Evolutionary conservation across 257 asterid species (phyloP).

Genomic region (Jacaranda copaia): DNA sequence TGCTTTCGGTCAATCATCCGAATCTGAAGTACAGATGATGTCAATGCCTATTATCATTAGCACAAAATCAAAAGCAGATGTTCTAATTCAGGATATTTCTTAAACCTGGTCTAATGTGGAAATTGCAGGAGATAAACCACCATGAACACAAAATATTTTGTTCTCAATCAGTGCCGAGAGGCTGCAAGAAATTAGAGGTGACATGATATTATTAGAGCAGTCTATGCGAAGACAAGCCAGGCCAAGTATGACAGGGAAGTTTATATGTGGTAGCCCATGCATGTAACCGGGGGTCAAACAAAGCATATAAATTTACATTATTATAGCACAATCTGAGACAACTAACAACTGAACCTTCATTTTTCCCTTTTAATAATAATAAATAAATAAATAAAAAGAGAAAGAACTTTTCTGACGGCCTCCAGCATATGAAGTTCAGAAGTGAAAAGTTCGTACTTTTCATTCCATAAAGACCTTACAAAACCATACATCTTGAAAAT

Average conservation of each 20-base stretch:
- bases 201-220: slow-evolving; percentile 28
- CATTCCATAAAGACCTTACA: slow-evolving; percentile 23
- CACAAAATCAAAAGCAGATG: not conserved
- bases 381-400: no score
- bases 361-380: not conserved
- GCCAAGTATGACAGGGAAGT: no score
- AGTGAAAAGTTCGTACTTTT: slow-evolving; percentile 1
- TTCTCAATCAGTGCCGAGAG: slow-evolving; percentile 95
- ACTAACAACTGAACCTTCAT: slow-evolving; percentile 9
- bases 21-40: slow-evolving; percentile 56
- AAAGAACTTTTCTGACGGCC: no score
- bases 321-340: slow-evolving; percentile 17
- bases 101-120: slow-evolving; percentile 92
- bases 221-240: no score
- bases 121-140: slow-evolving; percentile 95
- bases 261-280: no score
- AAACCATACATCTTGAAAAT: slow-evolving; percentile 28
- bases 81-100: slow-evolving; percentile 16
- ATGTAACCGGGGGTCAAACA: not conserved
- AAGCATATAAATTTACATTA: slow-evolving; percentile 5
- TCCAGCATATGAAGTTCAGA: slow-evolving; percentile 22
- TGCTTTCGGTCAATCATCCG: slow-evolving; percentile 94
- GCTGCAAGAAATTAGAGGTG: slow-evolving; percentile 55
- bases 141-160: slow-evolving; percentile 93
- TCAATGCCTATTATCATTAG: slow-evolving; percentile 29